Evolutionary conservation across 148 eudicot species (phyloP).

Genomic region (Vaccinium macrocarpon): DNA sequence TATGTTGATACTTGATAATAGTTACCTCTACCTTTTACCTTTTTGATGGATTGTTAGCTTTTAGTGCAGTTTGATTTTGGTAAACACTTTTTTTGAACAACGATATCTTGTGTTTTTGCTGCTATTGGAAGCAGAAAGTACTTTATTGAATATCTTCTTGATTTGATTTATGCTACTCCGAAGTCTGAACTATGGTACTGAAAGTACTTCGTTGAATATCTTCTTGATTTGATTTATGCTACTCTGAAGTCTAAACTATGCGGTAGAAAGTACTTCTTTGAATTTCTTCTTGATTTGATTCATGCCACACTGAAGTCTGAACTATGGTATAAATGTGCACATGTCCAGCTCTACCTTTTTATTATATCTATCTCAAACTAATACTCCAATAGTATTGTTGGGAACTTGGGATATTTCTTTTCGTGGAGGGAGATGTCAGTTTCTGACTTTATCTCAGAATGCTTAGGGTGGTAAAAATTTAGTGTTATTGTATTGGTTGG

Average conservation of each 20-base stretch:
- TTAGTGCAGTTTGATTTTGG: not conserved
- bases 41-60: not conserved
- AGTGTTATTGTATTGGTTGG: not conserved
- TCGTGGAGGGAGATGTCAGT: not conserved
- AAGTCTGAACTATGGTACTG: no score
- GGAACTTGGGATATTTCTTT: not conserved
- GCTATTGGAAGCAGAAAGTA: not conserved
- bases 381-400: not conserved
- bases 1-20: no score
- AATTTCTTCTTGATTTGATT: not conserved
- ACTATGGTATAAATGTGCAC: not conserved
- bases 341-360: not conserved
- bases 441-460: not conserved
- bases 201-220: not conserved
- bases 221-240: not conserved
- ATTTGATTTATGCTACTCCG: not conserved
- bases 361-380: not conserved
- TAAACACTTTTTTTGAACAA: not conserved
- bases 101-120: not conserved
- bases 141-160: not conserved
- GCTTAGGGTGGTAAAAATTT: not conserved
- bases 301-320: not conserved
- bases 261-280: not conserved
- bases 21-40: not conserved
- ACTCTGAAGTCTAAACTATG: no score